phyloP scores from a whole-genome alignment of 1,139 yeast genomes.

The Blastobotrys raffinosifermentans region DNA sequence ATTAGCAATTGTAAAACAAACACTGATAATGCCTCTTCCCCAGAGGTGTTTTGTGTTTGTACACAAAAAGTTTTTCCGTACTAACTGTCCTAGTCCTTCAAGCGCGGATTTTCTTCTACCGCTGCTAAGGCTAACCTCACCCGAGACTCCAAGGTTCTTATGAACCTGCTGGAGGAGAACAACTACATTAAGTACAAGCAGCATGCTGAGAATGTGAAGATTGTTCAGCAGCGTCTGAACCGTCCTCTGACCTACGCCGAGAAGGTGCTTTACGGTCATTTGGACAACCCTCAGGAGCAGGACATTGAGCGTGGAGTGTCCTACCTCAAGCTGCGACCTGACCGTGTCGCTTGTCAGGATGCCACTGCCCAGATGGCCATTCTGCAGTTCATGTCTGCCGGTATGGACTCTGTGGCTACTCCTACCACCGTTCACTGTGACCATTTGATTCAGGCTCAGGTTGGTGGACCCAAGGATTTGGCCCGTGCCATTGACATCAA shows the following conservation, averaged over 20 bases:
- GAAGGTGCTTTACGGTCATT: conserved; percentile 91
- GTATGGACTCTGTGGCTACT: conserved; percentile 88
- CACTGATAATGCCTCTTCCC: no score
- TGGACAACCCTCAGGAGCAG: conserved; percentile 93
- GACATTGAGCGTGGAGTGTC: conserved; percentile 95
- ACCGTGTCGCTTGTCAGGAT: conserved; percentile 99
- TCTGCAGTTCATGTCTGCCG: conserved; percentile 96
- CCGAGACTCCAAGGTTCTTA: conserved; percentile 87
- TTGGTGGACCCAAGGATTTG: conserved; percentile 89
- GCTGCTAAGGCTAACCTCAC: conserved; percentile 55
- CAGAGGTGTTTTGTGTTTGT: neutral
- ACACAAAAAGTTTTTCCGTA: conserved; percentile 5
- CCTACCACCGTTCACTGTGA: conserved; percentile 99
- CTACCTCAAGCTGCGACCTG: conserved; percentile 95
- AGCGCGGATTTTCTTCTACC: conserved; percentile 62
- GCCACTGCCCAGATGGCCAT: conserved; percentile 99
- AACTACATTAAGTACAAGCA: conserved; percentile 53
- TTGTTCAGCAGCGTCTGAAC: conserved; percentile 78
- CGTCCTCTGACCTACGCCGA: conserved; percentile 98
- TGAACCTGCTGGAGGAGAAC: conserved; percentile 81
- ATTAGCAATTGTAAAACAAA: conserved; percentile 2
- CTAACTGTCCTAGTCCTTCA: conserved; percentile 8
- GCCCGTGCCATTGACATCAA: conserved; percentile 87
- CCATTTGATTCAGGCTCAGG: conserved; percentile 96
- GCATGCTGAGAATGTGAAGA: conserved; percentile 67